Percentiles rank a stretch among this genome's conserved stretches.
Evolutionary conservation across 768 basidiomycete species (phyloP).

Genomic region (Rhizopogon vesiculosus): DNA sequence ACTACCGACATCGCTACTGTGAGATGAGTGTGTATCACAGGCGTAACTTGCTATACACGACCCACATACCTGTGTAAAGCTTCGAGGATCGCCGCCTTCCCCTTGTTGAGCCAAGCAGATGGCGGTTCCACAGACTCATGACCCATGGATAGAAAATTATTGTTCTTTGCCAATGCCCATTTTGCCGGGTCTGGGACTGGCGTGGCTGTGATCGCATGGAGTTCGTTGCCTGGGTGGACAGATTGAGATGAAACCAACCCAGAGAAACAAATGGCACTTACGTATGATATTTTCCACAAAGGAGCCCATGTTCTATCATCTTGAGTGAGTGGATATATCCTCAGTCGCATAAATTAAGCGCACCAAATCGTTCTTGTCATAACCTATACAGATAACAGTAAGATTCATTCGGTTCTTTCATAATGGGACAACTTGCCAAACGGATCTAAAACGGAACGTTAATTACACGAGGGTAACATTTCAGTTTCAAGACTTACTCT

Average conservation of each 20-base stretch:
- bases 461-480: not conserved
- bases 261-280: constrained; percentile 22
- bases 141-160: no score
- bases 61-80: not conserved
- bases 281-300: constrained; percentile 67
- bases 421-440: constrained; percentile 29
- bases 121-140: not conserved
- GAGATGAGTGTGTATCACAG: not conserved
- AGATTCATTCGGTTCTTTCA: not conserved
- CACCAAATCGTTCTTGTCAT: constrained; percentile 70
- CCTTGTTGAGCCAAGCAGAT: not conserved
- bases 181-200: constrained; percentile 48
- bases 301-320: constrained; percentile 53
- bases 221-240: constrained; percentile 42
- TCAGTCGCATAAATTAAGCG: constrained; percentile 11
- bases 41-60: no score
- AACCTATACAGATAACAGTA: constrained; percentile 29
- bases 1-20: not conserved
- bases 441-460: constrained; percentile 30
- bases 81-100: not conserved
- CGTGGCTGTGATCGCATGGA: constrained; percentile 56
- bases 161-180: constrained; percentile 44
- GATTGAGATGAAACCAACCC: not conserved
- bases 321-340: not conserved
- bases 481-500: constrained; percentile 43